Conservation (phyloP, 371 early-diverging fungal species). For the Syncephalis plumigaleata region DNA sequence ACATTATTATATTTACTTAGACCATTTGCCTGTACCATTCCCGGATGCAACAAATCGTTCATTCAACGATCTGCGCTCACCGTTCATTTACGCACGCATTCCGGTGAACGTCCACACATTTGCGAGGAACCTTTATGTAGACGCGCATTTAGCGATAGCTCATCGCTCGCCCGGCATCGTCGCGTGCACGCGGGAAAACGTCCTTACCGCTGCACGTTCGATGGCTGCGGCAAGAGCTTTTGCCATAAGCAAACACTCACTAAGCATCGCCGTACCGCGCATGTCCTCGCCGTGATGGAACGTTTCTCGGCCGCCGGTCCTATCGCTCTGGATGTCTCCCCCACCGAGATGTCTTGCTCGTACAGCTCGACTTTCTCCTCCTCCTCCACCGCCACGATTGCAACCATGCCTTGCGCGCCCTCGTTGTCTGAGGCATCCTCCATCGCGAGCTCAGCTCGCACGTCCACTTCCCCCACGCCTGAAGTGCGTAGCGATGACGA, state of each 20-base stretch:
- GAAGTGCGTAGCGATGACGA: too few relatives aligned
- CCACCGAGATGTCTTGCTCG: too few relatives aligned
- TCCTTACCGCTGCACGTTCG: conserved; percentile 40
- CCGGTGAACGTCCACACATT: conserved; percentile 59
- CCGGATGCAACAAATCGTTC: conserved; percentile 50
- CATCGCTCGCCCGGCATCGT: conserved; percentile 24
- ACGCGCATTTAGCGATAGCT: conserved; percentile 40
- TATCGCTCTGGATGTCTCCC: conserved; percentile 6
- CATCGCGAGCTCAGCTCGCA: too few relatives aligned
- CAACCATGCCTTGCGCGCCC: too few relatives aligned
- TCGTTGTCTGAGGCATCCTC: too few relatives aligned
- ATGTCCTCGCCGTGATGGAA: conserved; percentile 7
- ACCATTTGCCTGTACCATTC: conserved; percentile 43
- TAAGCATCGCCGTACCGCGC: conserved; percentile 31
- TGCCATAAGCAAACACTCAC: conserved; percentile 46
- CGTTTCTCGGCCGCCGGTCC: conserved; percentile 2
- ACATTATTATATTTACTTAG: conserved; percentile 10
- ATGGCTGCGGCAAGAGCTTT: conserved; percentile 38
- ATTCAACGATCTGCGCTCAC: conserved; percentile 63
- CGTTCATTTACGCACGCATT: conserved; percentile 60
- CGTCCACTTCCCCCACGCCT: too few relatives aligned
- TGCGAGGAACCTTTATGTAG: conserved; percentile 36
- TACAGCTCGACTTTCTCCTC: too few relatives aligned
- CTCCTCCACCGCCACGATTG: too few relatives aligned
- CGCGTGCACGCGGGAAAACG: conserved; percentile 56